Base-by-base conservation (phyloP, 179 eudicot species). In the Silene coronaria region DNA sequence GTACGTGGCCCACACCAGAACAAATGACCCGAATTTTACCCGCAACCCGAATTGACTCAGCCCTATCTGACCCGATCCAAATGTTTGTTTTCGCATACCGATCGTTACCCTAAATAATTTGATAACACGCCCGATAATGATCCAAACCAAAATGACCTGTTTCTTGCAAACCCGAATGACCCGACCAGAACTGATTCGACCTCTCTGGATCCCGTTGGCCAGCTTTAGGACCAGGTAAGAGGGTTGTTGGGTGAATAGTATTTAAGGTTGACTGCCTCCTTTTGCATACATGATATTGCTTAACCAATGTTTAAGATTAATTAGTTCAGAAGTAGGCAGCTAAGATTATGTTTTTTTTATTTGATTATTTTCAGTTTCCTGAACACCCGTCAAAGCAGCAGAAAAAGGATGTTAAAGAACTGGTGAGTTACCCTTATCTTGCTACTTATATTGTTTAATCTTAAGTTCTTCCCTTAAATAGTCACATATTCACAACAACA, bases 321-420 rank as follows among this genome's bases (percentile, higher is more conserved):
- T 69, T 8, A 16, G n/a, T 32, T 71, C 17, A 0, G 36, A 10
- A 36, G 19, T 17, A 24, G 5, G 8, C 24, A 30, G 71, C 62
- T 61, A 6, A 3, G 6, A n/a, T 3, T 17, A n/a, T 12, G n/a
- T 34, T 77, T 26, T 13, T 72, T 72, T 76, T 28, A 53, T 19
- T 64, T 60, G 38, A 8, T 30, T 78, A 11, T 53, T 77, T 85
- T 65, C 92, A 91, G 98, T 93, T 88, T 80, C 97, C 97, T 53
- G 93, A 93, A 63, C 90, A 78, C 36, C 98, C 97, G 17, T 89
- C 97, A 27, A 93, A 96, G 84, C 97, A 93, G 82, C 98, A 93
- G 82, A 91, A 81, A 87, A 91, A 87, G 86, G 97, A 93, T 82
- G 96, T 87, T 23, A 93, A 91, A 83, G 96, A 93, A 79, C 85